Base-by-base conservation (phyloP, 73 alveolate species). In the Blepharisma stoltei region DNA sequence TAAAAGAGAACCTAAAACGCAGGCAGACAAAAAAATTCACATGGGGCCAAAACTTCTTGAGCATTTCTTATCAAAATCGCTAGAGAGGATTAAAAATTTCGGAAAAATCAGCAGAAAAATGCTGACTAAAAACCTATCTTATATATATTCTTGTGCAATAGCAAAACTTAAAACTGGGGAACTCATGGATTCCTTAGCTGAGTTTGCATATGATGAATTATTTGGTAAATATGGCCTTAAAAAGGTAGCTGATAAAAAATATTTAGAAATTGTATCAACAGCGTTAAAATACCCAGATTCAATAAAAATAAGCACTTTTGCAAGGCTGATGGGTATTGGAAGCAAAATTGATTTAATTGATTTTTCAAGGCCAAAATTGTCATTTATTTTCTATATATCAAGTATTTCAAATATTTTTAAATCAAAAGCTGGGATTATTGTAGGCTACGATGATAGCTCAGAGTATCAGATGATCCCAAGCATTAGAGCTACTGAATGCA, bases 31-130 rank as follows among this genome's bases (percentile, higher is more conserved):
- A 14, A 60, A 60, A 9, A 32, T 32, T 32, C 41, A 18, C 37
- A 60, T 14, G 46, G 46, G 45, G 3, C 73, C 37, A 11, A 60
- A 60, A 38, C 23, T 14, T 25, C 11, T 60, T 14, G 46, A n/a
- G 18, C 46, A 60, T n/a, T 60, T 60, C 73, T 60, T 60, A 25
- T 14, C 14, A 60, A 38, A 60, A 25, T 25, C 73, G 2, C 23
- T 38, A 60, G 23, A 60, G 23, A n/a, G 23, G 48, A 60, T 60
- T 1, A 18, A 14, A 25, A 60, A 60, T 14, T 38, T 20, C 38
- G 73, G 46, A 9, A 60, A 60, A 60, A 60, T 60, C 46, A 60
- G 73, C 23, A 14, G 73, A 25, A 60, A 60, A 60, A 60, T 60
- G 73, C 14, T 25, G 38, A 20, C 23, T 8, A 60, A 60, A 60